phyloP scores from a whole-genome alignment of 345 rosid species.

The Lepidium africanum region DNA sequence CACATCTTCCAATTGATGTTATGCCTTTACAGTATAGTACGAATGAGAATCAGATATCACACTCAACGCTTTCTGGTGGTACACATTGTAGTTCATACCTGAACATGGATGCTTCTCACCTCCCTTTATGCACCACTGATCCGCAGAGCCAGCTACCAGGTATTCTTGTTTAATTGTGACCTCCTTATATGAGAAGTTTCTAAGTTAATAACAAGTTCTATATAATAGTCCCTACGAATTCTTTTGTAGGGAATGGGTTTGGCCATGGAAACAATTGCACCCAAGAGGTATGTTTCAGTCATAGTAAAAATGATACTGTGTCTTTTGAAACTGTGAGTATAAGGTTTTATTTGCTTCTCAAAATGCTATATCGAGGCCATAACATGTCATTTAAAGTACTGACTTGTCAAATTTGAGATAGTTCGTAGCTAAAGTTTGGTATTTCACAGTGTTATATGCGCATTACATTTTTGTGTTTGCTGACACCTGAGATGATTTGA shows the following conservation, averaged over 20 bases:
- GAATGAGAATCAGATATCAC: conserved; percentile 78
- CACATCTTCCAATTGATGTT: conserved; percentile 49
- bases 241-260: conserved; percentile 25
- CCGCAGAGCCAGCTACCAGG: conserved; percentile 28
- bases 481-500: background rate
- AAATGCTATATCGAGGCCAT: too few species aligned
- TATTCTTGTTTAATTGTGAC: conserved; percentile 6
- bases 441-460: background rate
- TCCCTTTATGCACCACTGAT: conserved; percentile 7
- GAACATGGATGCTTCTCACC: conserved; percentile 24
- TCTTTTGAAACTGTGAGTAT: background rate
- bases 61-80: conserved; percentile 34
- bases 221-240: conserved; percentile 7
- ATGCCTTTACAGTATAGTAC: conserved; percentile 86
- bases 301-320: background rate
- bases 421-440: background rate
- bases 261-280: conserved; percentile 12
- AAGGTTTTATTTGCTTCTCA: background rate
- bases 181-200: conserved; percentile 4
- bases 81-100: conserved; percentile 28
- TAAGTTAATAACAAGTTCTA: background rate
- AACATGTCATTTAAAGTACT: background rate
- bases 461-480: background rate
- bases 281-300: conserved; percentile 33
- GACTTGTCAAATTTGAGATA: background rate